A percentile compares a stretch with the other conserved stretches of the same genome.
phyloP scores from a whole-genome alignment of 1,284 basidiomycete genomes.

The Sporisorium exsertum region DNA sequence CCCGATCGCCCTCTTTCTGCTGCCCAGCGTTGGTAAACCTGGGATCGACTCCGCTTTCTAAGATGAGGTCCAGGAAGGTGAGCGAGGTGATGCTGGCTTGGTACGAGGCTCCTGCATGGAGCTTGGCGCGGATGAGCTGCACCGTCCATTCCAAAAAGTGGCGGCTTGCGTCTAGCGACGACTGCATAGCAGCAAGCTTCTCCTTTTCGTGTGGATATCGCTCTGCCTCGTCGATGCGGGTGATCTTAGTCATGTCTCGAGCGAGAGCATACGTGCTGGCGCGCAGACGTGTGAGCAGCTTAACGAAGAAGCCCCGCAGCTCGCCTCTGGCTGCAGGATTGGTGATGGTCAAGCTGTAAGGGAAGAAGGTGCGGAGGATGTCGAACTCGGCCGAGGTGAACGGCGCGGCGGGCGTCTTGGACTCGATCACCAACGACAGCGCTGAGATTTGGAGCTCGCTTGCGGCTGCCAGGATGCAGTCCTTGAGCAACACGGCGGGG shows the following conservation, averaged over 20 bases:
- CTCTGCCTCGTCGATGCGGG: conserved; percentile 36
- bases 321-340: conserved; percentile 58
- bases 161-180: conserved; percentile 30
- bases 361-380: conserved; percentile 51
- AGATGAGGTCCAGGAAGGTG: conserved; percentile 55
- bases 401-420: conserved; percentile 52
- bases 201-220: conserved; percentile 35
- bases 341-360: conserved; percentile 49
- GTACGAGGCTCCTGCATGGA: conserved; percentile 65
- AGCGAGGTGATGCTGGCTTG: conserved; percentile 55
- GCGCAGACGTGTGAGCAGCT: conserved; percentile 59
- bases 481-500: conserved; percentile 38
- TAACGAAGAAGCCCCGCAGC: conserved; percentile 57
- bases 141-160: conserved; percentile 44
- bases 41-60: conserved; percentile 53
- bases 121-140: conserved; percentile 33
- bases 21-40: conserved; percentile 23
- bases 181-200: conserved; percentile 31
- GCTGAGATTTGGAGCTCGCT: conserved; percentile 58
- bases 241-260: conserved; percentile 42
- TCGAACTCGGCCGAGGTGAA: conserved; percentile 42
- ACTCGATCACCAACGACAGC: conserved; percentile 54
- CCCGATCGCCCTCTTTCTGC: conserved; percentile 13
- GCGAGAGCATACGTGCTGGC: conserved; percentile 52
- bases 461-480: conserved; percentile 47